phyloP scores from a whole-genome alignment of 2,329 filamentous ascomycete genomes.

The Lecanoromycetidae sp. region DNA sequence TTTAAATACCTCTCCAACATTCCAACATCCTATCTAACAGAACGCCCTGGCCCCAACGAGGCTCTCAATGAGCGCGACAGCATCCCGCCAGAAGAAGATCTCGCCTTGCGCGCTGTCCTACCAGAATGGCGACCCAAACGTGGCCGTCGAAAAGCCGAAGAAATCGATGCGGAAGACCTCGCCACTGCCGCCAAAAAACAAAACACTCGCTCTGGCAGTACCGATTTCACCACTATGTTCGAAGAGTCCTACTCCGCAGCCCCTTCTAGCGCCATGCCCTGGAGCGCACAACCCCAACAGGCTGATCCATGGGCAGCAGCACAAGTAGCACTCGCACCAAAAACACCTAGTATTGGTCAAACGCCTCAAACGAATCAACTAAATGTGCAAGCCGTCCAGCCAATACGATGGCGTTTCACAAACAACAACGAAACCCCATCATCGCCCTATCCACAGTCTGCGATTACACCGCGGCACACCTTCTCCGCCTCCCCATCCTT shows the following conservation, averaged over 20 bases:
- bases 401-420: conserved; percentile 37
- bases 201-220: conserved; percentile 35
- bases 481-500: conserved; percentile 27
- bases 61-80: conserved; percentile 63
- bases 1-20: conserved; percentile 80
- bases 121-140: conserved; percentile 58
- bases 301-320: conserved; percentile 36
- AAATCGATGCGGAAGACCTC: conserved; percentile 40
- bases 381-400: conserved; percentile 19
- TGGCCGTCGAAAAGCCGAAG: conserved; percentile 49
- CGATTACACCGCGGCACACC: conserved; percentile 49
- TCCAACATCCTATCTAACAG: conserved; percentile 64
- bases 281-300: conserved; percentile 42
- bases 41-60: conserved; percentile 55
- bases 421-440: conserved; percentile 51
- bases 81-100: conserved; percentile 73
- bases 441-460: conserved; percentile 64
- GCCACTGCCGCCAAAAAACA: conserved; percentile 43
- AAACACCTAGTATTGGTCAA: conserved; percentile 20
- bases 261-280: conserved; percentile 39
- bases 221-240: conserved; percentile 30
- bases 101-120: conserved; percentile 71
- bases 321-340: conserved; percentile 22
- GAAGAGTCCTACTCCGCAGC: conserved; percentile 37
- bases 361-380: conserved; percentile 7